Evolutionary conservation across 1,284 basidiomycete genomes (phyloP).

Genomic region (Nidula niveotomentosa): DNA sequence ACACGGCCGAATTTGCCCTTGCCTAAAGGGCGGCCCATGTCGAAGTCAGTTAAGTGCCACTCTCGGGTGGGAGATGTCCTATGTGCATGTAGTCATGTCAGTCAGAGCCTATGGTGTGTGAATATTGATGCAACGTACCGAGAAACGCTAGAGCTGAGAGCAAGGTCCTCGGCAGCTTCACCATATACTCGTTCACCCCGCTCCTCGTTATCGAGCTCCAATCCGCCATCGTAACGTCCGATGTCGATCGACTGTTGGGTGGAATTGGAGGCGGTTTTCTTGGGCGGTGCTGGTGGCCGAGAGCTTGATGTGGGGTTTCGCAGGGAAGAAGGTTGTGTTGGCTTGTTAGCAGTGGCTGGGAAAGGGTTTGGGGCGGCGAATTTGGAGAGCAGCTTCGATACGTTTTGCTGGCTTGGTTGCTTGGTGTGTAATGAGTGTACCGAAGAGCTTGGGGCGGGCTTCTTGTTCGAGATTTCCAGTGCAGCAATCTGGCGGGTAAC

Average conservation of each 20-base stretch:
- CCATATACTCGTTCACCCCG: constrained; percentile 62
- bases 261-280: constrained; percentile 10
- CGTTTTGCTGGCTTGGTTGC: constrained; percentile 50
- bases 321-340: constrained; percentile 35
- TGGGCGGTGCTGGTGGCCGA: constrained; percentile 17
- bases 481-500: constrained; percentile 34
- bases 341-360: constrained; percentile 30
- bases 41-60: constrained; percentile 87
- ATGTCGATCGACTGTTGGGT: constrained; percentile 55
- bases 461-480: constrained; percentile 32
- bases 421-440: constrained; percentile 43
- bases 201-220: constrained; percentile 78
- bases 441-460: constrained; percentile 9
- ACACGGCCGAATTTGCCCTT: constrained; percentile 99
- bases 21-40: constrained; percentile 94
- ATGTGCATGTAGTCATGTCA: neutral
- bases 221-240: constrained; percentile 84
- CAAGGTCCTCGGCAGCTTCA: constrained; percentile 74
- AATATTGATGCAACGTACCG: constrained; percentile 41
- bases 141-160: constrained; percentile 73
- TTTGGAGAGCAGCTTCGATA: constrained; percentile 68
- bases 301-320: constrained; percentile 27
- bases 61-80: constrained; percentile 74
- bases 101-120: neutral
- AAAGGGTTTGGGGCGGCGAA: constrained; percentile 58